Base-by-base conservation (phyloP, 768 basidiomycete genomes). In the Lactifluus subvellereus region DNA sequence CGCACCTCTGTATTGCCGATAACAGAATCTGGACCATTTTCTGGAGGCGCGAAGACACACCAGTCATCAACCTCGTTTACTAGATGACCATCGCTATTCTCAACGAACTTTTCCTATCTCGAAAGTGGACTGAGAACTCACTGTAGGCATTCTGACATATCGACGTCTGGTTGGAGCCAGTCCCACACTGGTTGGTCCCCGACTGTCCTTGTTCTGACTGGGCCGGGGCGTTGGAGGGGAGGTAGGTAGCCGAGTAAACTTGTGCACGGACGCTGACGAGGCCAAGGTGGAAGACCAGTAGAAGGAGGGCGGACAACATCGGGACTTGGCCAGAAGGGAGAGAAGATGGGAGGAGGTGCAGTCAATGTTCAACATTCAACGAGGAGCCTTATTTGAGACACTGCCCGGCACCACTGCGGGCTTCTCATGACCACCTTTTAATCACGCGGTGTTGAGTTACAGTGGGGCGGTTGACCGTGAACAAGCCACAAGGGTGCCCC, bases 131-230 rank as follows among this genome's bases (percentile, higher is more conserved):
- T 13, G 14, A 6, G 37, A 37, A 72, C 82, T 65, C 70, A 84
- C 86, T 64, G 70, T 81, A 85, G 10, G 79, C 81, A 66, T 84
- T 84, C 69, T 91, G 90, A 73, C 89, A 92, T 60, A 73, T 72
- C 4, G 85, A 86, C 4, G 74, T 77, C 72, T 84, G 85, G 71
- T 77, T 82, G 54, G 76, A 72, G 18, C 71, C 74, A 3, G 80
- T 78, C 9, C 85, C 85, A 71, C 90, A 93, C 60, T 79, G 74
- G 71, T 89, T 86, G 14, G 84, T 84, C 16, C 84, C 86, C 8
- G 77, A 61, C 72, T 87, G 88, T 32, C 85, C 87, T 48, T 78
- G 69, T 69, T 88, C 80, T 14, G 80, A 76, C 16, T 77, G 74
- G 49, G 74, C 69, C 20, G 83, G 81, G 4, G 75, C 74, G 61